These are phyloP conservation scores for Xerocomellus intermedius DNA, from an alignment of 768 basidiomycete genomes.

Conservation along the genomic window DNA sequence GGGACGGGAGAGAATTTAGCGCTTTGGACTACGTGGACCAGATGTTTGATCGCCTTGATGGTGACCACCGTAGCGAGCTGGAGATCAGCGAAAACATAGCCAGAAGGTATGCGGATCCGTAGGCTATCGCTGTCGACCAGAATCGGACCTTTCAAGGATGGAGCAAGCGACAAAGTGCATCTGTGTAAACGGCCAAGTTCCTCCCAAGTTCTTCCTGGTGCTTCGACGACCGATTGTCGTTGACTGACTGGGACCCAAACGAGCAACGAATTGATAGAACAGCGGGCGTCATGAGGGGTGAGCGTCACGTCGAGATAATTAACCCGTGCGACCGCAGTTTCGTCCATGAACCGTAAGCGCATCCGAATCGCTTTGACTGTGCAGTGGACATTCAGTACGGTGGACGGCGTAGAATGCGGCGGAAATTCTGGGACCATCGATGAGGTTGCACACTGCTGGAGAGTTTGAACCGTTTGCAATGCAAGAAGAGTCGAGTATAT, in stretches of 20 bases:
- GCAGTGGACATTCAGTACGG: conserved; percentile 29
- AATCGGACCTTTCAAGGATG: conserved; percentile 38
- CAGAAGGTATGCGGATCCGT: conserved; percentile 76
- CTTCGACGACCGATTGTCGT: conserved; percentile 34
- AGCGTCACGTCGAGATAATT: conserved; percentile 23
- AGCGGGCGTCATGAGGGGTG: conserved; percentile 21
- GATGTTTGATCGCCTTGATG: conserved; percentile 72
- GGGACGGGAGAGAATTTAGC: conserved; percentile 54
- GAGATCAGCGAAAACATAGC: conserved; percentile 73
- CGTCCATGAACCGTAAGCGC: conserved; percentile 45
- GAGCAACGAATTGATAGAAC: conserved; percentile 42
- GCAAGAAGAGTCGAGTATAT: conserved; percentile 71
- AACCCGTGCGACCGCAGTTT: conserved; percentile 43
- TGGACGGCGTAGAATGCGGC: conserved; percentile 14
- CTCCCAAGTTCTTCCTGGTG: conserved; percentile 58
- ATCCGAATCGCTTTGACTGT: conserved; percentile 48
- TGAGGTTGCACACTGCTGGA: conserved; percentile 30
- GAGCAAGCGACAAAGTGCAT: conserved; percentile 43
- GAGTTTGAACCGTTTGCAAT: conserved; percentile 44
- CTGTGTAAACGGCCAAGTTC: conserved; percentile 63
- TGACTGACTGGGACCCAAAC: conserved; percentile 56
- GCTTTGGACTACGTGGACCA: conserved; percentile 52
- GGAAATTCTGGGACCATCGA: conserved; percentile 18
- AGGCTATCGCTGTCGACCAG: conserved; percentile 59
- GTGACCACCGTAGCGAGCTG: conserved; percentile 68